phyloP scores from a whole-genome alignment of 2,329 filamentous ascomycete species.

The Sclerotinia subarctica region DNA sequence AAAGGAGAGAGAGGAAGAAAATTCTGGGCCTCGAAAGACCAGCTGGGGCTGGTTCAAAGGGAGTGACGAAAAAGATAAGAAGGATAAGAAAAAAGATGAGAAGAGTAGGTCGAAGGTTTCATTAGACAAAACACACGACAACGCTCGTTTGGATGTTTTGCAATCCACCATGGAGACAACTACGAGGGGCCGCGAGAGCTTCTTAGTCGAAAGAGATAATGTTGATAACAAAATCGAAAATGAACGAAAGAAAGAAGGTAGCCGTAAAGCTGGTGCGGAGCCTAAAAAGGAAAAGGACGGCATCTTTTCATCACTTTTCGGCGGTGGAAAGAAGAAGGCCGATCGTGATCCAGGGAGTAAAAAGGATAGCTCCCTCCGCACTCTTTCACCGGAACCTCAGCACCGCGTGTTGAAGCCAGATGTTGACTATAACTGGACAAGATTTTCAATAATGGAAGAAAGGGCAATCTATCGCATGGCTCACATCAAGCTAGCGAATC shows the following conservation, averaged over 20 bases:
- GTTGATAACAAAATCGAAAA: constrained; percentile 70
- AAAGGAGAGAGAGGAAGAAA: constrained; percentile 57
- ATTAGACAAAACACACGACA: constrained; percentile 65
- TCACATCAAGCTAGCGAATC: constrained; percentile 98
- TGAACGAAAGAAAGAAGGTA: constrained; percentile 77
- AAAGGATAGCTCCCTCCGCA: constrained; percentile 68
- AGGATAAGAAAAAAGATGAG: constrained; percentile 60
- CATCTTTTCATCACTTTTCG: constrained; percentile 91
- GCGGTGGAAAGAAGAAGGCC: constrained; percentile 81
- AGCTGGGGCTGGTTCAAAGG: constrained; percentile 83
- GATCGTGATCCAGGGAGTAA: constrained; percentile 72
- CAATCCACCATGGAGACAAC: constrained; percentile 80
- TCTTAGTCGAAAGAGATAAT: constrained; percentile 76
- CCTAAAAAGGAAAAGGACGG: constrained; percentile 90
- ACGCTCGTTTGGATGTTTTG: constrained; percentile 77
- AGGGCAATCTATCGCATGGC: constrained; percentile 98
- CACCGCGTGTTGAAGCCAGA: constrained; percentile 75
- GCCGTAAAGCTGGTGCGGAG: constrained; percentile 66
- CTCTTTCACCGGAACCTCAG: constrained; percentile 77
- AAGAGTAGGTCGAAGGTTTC: constrained; percentile 60
- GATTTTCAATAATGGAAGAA: constrained; percentile 93
- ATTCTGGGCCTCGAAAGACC: constrained; percentile 66
- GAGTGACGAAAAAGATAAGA: constrained; percentile 70
- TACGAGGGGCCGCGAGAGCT: constrained; percentile 70
- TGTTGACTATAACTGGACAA: constrained; percentile 92